These are phyloP conservation scores for Prillingera fragicola DNA, from an alignment of 1,284 basidiomycete genomes.

Conservation along the genomic window DNA sequence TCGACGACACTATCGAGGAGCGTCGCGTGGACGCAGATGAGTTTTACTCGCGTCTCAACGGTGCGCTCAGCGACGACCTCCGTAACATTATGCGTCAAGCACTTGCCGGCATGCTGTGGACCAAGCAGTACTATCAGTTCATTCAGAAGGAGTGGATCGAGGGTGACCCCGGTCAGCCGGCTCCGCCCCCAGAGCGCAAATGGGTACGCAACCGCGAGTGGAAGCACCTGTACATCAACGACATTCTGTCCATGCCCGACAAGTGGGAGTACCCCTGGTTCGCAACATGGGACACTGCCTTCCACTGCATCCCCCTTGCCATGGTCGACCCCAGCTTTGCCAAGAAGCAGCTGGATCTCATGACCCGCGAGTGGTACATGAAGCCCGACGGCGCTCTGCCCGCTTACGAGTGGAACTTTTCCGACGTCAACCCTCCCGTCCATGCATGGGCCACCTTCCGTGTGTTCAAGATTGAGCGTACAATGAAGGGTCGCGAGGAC, in stretches of 20 bases:
- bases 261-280: constrained; percentile 99
- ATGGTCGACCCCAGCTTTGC: constrained; percentile 92
- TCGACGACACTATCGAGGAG: constrained; percentile 85
- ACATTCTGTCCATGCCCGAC: constrained; percentile 97
- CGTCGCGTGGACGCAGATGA: constrained; percentile 88
- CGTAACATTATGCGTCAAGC: constrained; percentile 96
- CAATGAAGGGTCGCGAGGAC: constrained; percentile 85
- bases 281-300: constrained; percentile 90
- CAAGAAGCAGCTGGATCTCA: constrained; percentile 92
- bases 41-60: constrained; percentile 79
- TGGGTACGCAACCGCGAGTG: constrained; percentile 83
- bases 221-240: constrained; percentile 90
- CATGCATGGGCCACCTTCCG: constrained; percentile 97
- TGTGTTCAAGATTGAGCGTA: constrained; percentile 96
- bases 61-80: constrained; percentile 83
- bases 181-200: constrained; percentile 86
- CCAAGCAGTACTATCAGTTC: constrained; percentile 95
- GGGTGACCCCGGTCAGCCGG: constrained; percentile 89
- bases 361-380: constrained; percentile 97
- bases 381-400: constrained; percentile 97
- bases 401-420: constrained; percentile 98
- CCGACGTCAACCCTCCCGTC: constrained; percentile 93
- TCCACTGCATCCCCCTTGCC: constrained; percentile 95
- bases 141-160: constrained; percentile 93
- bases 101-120: constrained; percentile 98